Evolutionary conservation across 2,329 filamentous ascomycete species (phyloP).

Genomic region (Mollisiaceae sp.): DNA sequence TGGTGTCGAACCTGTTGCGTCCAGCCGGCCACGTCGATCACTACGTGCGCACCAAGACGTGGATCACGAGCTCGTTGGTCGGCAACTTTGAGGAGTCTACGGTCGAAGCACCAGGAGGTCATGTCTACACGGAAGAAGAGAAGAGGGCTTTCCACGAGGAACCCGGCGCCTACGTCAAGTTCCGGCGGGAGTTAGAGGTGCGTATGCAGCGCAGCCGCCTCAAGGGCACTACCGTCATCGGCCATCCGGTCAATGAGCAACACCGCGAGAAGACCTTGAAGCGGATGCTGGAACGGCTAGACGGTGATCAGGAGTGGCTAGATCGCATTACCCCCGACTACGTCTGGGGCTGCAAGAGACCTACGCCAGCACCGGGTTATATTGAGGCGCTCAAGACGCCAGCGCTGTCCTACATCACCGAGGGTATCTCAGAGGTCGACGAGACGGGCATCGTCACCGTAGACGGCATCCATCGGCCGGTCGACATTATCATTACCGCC

Average conservation of each 20-base stretch:
- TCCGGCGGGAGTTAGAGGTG: no score
- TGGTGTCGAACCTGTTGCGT: neutral
- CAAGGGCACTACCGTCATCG: no score
- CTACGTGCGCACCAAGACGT: neutral
- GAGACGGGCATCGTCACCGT: neutral
- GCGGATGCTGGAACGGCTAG: neutral
- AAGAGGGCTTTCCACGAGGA: no score
- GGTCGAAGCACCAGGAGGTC: neutral
- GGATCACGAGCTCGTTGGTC: neutral
- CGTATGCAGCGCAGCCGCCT: no score
- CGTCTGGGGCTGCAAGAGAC: slow-evolving; percentile 5
- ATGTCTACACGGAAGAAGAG: no score
- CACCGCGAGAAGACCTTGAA: neutral
- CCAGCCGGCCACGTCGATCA: neutral
- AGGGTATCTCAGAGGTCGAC: neutral
- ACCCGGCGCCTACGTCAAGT: no score
- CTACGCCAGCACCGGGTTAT: neutral
- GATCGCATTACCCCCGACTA: neutral
- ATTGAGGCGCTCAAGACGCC: slow-evolving; percentile 1
- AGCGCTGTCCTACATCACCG: neutral
- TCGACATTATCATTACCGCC: neutral
- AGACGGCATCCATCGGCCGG: neutral
- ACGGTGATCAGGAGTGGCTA: neutral
- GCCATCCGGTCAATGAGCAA: no score
- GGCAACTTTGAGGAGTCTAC: neutral